Conservation (phyloP, 2,329 filamentous ascomycete genomes). For the Pestalotiopsis sp. region DNA sequence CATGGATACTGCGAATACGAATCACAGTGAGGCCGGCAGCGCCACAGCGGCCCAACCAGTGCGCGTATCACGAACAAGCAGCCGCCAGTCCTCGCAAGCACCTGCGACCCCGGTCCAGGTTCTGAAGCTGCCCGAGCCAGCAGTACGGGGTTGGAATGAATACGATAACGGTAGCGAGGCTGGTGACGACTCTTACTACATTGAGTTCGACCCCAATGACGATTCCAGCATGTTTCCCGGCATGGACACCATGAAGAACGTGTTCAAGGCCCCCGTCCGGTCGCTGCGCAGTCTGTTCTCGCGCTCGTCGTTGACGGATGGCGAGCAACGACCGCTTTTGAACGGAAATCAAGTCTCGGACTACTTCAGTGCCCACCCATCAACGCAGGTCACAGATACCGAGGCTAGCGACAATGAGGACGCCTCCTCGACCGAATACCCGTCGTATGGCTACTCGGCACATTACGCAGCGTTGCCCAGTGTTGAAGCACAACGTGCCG, state of each 20-base stretch:
- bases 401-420: conserved; percentile 48
- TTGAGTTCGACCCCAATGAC: conserved; percentile 72
- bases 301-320: conserved; percentile 11
- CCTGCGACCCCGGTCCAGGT: conserved; percentile 19
- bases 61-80: conserved; percentile 9
- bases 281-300: conserved; percentile 42
- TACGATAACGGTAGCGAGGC: conserved; percentile 80
- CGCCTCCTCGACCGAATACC: conserved; percentile 55
- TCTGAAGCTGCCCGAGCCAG: conserved; percentile 26
- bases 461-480: conserved; percentile 58
- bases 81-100: conserved; percentile 19
- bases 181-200: conserved; percentile 66
- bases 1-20: conserved; percentile 31
- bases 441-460: conserved; percentile 51
- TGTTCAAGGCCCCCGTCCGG: conserved; percentile 52
- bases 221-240: conserved; percentile 64
- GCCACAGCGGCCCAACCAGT: conserved; percentile 19
- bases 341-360: conserved; percentile 20
- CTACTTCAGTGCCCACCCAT: conserved; percentile 30
- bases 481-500: conserved; percentile 52
- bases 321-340: conserved; percentile 32
- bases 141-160: conserved; percentile 75
- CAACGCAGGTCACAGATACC: conserved; percentile 22
- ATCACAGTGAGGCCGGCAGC: conserved; percentile 19
- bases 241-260: conserved; percentile 58